A percentile compares a stretch with the other conserved stretches of the same genome.
These are phyloP conservation scores for Cladosporium cucumerinum DNA, from an alignment of 2,329 filamentous ascomycete genomes.

Conservation along the genomic window DNA sequence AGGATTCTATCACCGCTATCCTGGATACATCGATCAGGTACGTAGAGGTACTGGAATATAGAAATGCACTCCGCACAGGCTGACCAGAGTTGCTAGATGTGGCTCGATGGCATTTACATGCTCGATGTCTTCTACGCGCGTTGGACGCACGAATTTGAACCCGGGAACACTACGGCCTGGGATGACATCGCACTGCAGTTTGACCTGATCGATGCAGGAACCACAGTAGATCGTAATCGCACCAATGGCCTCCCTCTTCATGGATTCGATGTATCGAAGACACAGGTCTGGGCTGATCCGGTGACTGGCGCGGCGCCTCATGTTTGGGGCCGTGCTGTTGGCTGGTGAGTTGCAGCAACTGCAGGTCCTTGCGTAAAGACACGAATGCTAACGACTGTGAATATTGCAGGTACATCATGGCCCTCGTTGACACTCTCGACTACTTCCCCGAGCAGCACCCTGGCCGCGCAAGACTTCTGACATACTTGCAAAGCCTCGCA, in stretches of 20 bases:
- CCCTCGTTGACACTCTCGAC: slow-evolving; percentile 48
- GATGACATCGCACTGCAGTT: slow-evolving; percentile 42
- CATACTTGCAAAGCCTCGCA: slow-evolving; percentile 38
- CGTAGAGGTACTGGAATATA: no score
- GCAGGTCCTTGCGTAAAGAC: not conserved
- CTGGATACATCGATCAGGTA: slow-evolving; percentile 48
- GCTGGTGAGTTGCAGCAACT: slow-evolving; percentile 39
- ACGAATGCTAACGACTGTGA: not conserved
- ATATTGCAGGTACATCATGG: slow-evolving; percentile 41
- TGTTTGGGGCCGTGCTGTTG: slow-evolving; percentile 52
- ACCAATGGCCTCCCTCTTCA: slow-evolving; percentile 47
- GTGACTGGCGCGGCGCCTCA: slow-evolving; percentile 48
- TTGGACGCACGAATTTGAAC: slow-evolving; percentile 24
- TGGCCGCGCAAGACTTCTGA: slow-evolving; percentile 32
- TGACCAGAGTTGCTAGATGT: slow-evolving; percentile 41
- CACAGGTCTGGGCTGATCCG: slow-evolving; percentile 50
- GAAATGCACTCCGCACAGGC: not conserved
- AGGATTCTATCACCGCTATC: slow-evolving; percentile 31
- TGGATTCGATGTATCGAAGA: slow-evolving; percentile 50
- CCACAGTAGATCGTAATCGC: slow-evolving; percentile 39
- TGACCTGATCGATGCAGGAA: slow-evolving; percentile 44
- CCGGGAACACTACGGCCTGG: slow-evolving; percentile 25
- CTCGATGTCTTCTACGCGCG: slow-evolving; percentile 43
- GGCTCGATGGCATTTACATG: slow-evolving; percentile 53
- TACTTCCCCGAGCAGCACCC: slow-evolving; percentile 39